phyloP scores from a whole-genome alignment of 106 monocot genomes.

The Cymbidium sinense region DNA sequence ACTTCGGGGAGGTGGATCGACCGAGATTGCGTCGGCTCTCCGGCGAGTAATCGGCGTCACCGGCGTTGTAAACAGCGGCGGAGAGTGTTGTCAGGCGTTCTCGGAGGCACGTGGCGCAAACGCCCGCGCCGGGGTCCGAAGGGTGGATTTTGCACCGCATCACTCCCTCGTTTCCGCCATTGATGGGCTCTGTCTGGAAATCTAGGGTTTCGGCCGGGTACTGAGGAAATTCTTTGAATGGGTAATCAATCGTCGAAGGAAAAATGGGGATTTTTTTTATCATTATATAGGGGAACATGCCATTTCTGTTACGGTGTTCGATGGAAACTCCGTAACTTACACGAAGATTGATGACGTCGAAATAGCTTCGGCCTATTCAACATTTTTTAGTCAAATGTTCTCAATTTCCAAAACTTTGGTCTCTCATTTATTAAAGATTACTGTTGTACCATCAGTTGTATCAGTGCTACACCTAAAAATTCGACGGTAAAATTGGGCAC shows the following conservation, averaged over 20 bases:
- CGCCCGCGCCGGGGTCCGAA: neutral
- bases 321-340: neutral
- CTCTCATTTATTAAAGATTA: neutral
- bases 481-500: no score
- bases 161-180: neutral
- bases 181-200: neutral
- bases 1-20: neutral
- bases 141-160: constrained; percentile 14
- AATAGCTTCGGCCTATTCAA: neutral
- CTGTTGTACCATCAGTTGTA: neutral
- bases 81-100: neutral
- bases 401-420: neutral
- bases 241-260: neutral
- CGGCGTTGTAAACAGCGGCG: constrained; percentile 2
- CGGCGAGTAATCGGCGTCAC: neutral
- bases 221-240: neutral
- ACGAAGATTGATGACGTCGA: neutral
- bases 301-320: constrained; percentile 6
- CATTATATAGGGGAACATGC: neutral
- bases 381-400: neutral
- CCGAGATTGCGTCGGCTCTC: constrained; percentile 5
- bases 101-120: constrained; percentile 10
- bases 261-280: neutral
- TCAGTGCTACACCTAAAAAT: no score
- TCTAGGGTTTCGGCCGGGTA: neutral